Percentiles rank a stretch among this genome's conserved stretches.
These are phyloP conservation scores for Yamadazyma blattariae DNA, from an alignment of 1,139 yeast genomes.

Conservation along the genomic window DNA sequence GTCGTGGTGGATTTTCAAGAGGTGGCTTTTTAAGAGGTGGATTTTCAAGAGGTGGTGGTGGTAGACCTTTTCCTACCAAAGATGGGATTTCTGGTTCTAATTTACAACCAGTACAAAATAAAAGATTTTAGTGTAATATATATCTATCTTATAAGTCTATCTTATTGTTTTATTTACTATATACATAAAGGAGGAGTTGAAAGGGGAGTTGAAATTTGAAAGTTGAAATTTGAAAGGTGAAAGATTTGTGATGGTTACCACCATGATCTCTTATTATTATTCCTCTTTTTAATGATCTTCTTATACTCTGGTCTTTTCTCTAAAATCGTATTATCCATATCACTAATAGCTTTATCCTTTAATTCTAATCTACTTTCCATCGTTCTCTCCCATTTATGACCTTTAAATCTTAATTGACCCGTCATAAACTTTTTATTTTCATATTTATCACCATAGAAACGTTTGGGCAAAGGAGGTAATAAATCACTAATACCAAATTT, in stretches of 20 bases:
- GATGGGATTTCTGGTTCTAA: conserved; percentile 6
- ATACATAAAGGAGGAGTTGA: too few relatives aligned
- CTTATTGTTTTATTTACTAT: too few relatives aligned
- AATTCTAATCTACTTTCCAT: conserved; percentile 58
- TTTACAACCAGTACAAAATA: conserved; percentile 5
- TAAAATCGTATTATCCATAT: conserved; percentile 70
- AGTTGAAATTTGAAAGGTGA: too few relatives aligned
- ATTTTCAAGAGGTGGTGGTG: conserved; percentile 1
- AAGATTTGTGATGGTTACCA: too few relatives aligned
- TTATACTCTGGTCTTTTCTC: conserved; percentile 63
- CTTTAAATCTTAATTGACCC: conserved; percentile 79
- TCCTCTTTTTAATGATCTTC: conserved; percentile 54
- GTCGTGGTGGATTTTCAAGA: not conserved
- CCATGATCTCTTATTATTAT: conserved; percentile 48
- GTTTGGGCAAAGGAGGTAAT: conserved; percentile 73
- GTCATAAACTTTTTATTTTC: conserved; percentile 66
- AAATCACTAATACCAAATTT: conserved; percentile 77
- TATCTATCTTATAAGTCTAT: too few relatives aligned
- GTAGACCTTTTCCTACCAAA: not conserved
- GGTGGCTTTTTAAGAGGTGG: not conserved
- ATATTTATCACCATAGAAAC: conserved; percentile 79
- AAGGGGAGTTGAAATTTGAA: too few relatives aligned
- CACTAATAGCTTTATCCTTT: conserved; percentile 63
- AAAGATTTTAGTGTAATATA: conserved; percentile 2
- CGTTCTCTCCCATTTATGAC: conserved; percentile 75